phyloP scores from a whole-genome alignment of 2,329 filamentous ascomycete genomes.

The Dothideomycetes sp. region DNA sequence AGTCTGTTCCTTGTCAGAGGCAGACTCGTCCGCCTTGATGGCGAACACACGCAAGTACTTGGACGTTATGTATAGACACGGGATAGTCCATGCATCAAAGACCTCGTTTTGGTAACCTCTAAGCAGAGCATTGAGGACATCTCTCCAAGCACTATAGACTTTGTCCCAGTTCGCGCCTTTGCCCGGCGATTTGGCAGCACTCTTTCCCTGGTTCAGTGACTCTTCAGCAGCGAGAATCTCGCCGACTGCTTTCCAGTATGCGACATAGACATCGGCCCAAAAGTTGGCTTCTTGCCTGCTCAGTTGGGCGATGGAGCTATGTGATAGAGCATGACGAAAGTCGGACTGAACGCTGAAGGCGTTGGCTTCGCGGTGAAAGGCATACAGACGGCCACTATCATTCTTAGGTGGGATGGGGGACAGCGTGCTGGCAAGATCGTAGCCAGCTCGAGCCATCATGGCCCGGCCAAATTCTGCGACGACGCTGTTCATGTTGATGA shows the following conservation, averaged over 20 bases:
- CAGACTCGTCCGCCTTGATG: conserved; percentile 72
- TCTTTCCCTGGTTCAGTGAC: conserved; percentile 35
- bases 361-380: conserved; percentile 64
- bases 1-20: conserved; percentile 38
- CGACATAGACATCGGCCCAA: conserved; percentile 80
- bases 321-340: conserved; percentile 61
- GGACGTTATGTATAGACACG: conserved; percentile 77
- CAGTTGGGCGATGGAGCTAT: conserved; percentile 38
- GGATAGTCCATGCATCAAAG: conserved; percentile 86
- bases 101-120: conserved; percentile 68
- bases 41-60: conserved; percentile 83
- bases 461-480: conserved; percentile 66
- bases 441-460: conserved; percentile 56
- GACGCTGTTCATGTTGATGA: conserved; percentile 52
- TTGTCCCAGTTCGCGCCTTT: conserved; percentile 60
- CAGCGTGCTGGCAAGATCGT: conserved; percentile 63
- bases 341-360: conserved; percentile 56
- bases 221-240: conserved; percentile 62
- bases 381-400: conserved; percentile 56
- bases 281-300: conserved; percentile 56
- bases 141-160: conserved; percentile 84
- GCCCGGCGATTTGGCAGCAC: conserved; percentile 11
- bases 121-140: conserved; percentile 65
- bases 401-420: conserved; percentile 57
- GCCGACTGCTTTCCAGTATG: conserved; percentile 75